Conservation (phyloP, 2,329 filamentous ascomycete genomes). For the Hypoxylon sp. region DNA sequence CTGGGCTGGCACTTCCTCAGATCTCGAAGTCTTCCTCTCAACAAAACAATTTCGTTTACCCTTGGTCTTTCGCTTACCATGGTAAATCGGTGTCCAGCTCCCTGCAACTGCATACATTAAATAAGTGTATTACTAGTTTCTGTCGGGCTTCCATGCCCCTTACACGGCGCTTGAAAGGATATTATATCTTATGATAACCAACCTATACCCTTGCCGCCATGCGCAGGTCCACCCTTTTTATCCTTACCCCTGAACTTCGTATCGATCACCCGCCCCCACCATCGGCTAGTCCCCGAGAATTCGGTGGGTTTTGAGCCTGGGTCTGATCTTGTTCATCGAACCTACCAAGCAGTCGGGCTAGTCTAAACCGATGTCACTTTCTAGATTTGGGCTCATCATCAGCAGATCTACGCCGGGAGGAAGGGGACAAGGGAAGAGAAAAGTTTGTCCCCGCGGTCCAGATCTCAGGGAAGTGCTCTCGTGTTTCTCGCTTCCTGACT, state of each 20-base stretch:
- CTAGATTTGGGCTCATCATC: slow-evolving; percentile 35
- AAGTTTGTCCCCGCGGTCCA: slow-evolving; percentile 9
- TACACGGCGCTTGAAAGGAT: slow-evolving; percentile 13
- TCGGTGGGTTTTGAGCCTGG: slow-evolving; percentile 21
- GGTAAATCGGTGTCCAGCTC: not conserved
- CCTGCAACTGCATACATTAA: slow-evolving; percentile 19
- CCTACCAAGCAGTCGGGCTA: slow-evolving; percentile 26
- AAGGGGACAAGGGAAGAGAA: slow-evolving; percentile 11
- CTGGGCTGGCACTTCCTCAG: slow-evolving; percentile 10
- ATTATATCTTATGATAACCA: slow-evolving; percentile 15
- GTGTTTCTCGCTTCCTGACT: slow-evolving; percentile 22
- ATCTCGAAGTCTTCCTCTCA: slow-evolving; percentile 2
- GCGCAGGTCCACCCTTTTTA: slow-evolving; percentile 34
- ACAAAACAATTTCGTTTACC: not conserved
- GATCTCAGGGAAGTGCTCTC: slow-evolving; percentile 9
- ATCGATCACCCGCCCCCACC: slow-evolving; percentile 43
- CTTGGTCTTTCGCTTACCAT: not conserved
- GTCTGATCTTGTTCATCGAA: slow-evolving; percentile 25
- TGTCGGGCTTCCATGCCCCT: not conserved
- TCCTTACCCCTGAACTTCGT: slow-evolving; percentile 45
- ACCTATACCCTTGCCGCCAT: slow-evolving; percentile 39
- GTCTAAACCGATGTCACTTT: slow-evolving; percentile 43
- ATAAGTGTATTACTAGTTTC: slow-evolving; percentile 3
- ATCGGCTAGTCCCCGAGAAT: slow-evolving; percentile 40
- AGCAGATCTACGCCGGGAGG: slow-evolving; percentile 12